A percentile compares a stretch with the other conserved stretches of the same genome.
phyloP scores from a whole-genome alignment of 2,329 filamentous ascomycete genomes.

The Penicillium sp. region DNA sequence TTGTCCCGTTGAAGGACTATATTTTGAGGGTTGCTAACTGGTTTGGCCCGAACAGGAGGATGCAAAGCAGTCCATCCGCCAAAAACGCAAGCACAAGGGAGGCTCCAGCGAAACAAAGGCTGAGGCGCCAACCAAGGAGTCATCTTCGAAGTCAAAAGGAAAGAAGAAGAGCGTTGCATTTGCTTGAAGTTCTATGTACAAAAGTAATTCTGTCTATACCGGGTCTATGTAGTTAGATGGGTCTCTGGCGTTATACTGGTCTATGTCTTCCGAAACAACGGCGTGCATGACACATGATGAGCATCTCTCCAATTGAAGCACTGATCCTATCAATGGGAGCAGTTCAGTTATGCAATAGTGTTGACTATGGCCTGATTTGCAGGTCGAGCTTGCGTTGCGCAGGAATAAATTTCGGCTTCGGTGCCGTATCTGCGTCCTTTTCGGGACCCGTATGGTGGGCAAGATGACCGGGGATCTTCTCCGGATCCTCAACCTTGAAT shows the following conservation, averaged over 20 bases:
- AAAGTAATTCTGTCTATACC: constrained; percentile 29
- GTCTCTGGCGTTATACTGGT: constrained; percentile 30
- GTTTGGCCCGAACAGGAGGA: too few relatives aligned
- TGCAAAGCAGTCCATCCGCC: constrained; percentile 68
- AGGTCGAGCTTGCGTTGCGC: constrained; percentile 56
- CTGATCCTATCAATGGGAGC: too few relatives aligned
- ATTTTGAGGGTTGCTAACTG: too few relatives aligned
- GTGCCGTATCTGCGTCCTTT: constrained; percentile 31
- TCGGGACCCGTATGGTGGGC: constrained; percentile 20
- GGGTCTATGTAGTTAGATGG: constrained; percentile 29
- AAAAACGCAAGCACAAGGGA: constrained; percentile 60
- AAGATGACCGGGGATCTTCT: constrained; percentile 22
- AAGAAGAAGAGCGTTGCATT: constrained; percentile 72
- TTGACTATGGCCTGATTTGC: too few relatives aligned
- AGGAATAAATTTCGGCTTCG: constrained; percentile 53
- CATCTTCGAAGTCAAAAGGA: too few relatives aligned
- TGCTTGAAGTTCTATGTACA: constrained; percentile 53
- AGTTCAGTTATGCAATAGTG: too few relatives aligned
- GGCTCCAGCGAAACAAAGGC: too few relatives aligned
- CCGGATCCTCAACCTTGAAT: constrained; percentile 35
- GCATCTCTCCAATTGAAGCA: too few relatives aligned
- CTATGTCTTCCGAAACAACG: constrained; percentile 15
- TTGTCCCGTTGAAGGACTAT: too few relatives aligned
- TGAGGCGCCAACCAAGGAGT: too few relatives aligned
- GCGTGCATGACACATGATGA: too few relatives aligned